Percentiles rank a stretch among this genome's conserved stretches.
Conservation (phyloP, 257 asterid genomes). For the Gentiana straminea region DNA sequence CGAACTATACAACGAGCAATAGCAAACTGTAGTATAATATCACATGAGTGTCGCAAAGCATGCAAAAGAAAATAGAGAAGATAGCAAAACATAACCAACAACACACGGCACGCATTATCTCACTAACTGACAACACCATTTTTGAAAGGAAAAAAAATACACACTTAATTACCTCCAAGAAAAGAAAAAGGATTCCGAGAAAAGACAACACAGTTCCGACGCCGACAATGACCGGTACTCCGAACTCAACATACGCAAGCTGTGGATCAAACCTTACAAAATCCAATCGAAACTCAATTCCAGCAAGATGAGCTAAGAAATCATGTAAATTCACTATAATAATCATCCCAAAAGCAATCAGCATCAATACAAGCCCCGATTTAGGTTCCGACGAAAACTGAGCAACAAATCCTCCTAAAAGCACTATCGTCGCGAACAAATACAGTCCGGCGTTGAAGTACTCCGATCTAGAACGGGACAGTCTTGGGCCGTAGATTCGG, state of each 20-base stretch:
- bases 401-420: slow-evolving; percentile 55
- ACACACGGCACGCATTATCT: too few relatives aligned
- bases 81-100: too few relatives aligned
- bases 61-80: too few relatives aligned
- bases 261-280: slow-evolving; percentile 52
- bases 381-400: slow-evolving; percentile 47
- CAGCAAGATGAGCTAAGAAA: slow-evolving; percentile 75
- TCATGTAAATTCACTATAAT: slow-evolving; percentile 59
- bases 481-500: slow-evolving; percentile 68
- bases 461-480: slow-evolving; percentile 47
- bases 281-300: slow-evolving; percentile 43
- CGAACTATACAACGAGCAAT: neutral
- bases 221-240: slow-evolving; percentile 49
- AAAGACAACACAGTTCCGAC: slow-evolving; percentile 39
- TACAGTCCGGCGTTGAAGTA: slow-evolving; percentile 86
- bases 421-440: slow-evolving; percentile 55
- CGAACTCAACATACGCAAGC: slow-evolving; percentile 62
- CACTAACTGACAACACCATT: too few relatives aligned
- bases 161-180: slow-evolving; percentile 42
- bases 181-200: slow-evolving; percentile 55
- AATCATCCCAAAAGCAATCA: slow-evolving; percentile 34
- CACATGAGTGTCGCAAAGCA: too few relatives aligned
- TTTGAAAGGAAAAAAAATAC: neutral
- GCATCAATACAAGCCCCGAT: slow-evolving; percentile 59
- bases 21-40: neutral